phyloP scores from a whole-genome alignment of 179 eudicot genomes.

The Corrigiola litoralis region DNA sequence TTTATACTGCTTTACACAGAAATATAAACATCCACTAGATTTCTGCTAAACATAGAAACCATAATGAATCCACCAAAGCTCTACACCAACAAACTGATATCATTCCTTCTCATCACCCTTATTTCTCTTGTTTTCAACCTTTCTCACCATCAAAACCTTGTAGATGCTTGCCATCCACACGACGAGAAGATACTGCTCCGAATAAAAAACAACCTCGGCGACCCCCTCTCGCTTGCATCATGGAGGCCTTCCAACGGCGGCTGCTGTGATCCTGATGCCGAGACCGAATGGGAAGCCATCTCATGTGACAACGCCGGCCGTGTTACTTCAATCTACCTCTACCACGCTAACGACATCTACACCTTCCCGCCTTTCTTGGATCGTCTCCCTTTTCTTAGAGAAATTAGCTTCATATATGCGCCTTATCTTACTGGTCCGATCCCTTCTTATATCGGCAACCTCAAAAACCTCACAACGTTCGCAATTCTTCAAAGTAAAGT shows the following conservation, averaged over 20 bases:
- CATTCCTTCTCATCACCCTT: not conserved
- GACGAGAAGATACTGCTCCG: constrained; percentile 13
- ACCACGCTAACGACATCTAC: not conserved
- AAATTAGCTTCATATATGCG: not conserved
- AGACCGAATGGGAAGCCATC: not conserved
- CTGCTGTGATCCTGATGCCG: no score
- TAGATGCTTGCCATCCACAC: not conserved
- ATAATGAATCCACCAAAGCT: not conserved
- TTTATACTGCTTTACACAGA: no score
- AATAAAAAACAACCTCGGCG: not conserved
- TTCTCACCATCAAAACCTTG: not conserved
- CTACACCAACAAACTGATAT: no score
- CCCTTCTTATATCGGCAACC: not conserved
- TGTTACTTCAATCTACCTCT: not conserved
- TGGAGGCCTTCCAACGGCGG: not conserved
- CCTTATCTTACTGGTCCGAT: constrained; percentile 6
- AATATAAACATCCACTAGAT: no score
- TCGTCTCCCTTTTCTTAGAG: not conserved
- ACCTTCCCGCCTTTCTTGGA: constrained; percentile 14
- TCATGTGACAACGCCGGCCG: not conserved
- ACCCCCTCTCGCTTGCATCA: constrained; percentile 6
- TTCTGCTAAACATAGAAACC: no score
- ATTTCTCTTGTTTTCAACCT: not conserved
- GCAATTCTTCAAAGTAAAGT: not conserved
- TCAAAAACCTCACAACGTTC: not conserved